Conservation (phyloP, 495 filamentous ascomycete genomes). For the Neurospora intermedia region DNA sequence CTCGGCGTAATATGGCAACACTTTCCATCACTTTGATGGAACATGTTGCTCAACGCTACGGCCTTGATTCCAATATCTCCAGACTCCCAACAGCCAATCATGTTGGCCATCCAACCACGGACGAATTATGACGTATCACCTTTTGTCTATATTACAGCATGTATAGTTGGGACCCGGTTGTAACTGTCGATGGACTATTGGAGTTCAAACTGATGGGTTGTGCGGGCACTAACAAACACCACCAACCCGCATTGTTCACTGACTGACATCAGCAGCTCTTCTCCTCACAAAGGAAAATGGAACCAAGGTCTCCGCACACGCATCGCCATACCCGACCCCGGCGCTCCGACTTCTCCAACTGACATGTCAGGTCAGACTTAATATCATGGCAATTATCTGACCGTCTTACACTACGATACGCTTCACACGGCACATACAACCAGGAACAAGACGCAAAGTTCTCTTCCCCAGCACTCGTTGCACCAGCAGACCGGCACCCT, state of each 20-base stretch:
- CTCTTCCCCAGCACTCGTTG: neutral
- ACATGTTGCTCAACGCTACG: neutral
- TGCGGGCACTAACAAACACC: neutral
- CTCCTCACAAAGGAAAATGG: neutral
- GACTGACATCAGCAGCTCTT: neutral
- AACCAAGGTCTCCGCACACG: neutral
- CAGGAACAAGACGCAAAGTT: neutral
- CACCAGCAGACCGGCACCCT: neutral
- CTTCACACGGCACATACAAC: neutral
- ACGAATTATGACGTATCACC: neutral
- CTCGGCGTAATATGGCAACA: neutral
- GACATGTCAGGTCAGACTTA: neutral
- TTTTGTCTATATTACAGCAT: neutral
- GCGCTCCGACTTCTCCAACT: neutral
- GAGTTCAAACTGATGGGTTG: neutral
- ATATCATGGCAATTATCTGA: neutral
- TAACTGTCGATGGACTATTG: neutral
- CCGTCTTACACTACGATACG: neutral
- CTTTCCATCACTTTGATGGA: neutral
- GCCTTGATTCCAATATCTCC: neutral
- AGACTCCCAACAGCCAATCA: neutral
- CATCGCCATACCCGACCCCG: neutral
- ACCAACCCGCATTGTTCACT: neutral
- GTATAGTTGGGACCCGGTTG: too few species aligned
- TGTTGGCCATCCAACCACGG: neutral